A percentile compares a stretch with the other conserved stretches of the same genome.
Evolutionary conservation across 176 grass and related monocot species (phyloP).

Genomic region (Cenchrus fungigraminus): DNA sequence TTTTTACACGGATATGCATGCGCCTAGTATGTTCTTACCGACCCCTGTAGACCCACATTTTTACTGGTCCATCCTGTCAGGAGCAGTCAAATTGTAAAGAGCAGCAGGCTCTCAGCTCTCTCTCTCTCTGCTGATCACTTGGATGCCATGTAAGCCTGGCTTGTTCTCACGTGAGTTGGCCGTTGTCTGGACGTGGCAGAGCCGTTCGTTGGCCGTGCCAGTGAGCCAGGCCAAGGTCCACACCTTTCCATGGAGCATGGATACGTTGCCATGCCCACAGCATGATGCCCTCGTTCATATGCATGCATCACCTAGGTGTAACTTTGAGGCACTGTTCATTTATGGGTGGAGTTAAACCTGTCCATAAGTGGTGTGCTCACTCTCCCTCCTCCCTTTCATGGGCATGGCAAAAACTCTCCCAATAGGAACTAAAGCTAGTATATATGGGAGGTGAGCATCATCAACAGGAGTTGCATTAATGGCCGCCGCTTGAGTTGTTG

Average conservation of each 20-base stretch:
- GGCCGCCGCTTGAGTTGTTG: constrained; percentile 4
- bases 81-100: neutral
- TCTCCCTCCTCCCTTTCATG: constrained; percentile 46
- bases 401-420: constrained; percentile 44
- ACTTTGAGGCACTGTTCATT: constrained; percentile 52
- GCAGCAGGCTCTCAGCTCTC: neutral
- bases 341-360: constrained; percentile 38
- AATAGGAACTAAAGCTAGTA: constrained; percentile 26
- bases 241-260: constrained; percentile 42
- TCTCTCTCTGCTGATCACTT: constrained; percentile 42
- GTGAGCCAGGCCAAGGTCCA: constrained; percentile 41
- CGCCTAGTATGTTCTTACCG: constrained; percentile 22
- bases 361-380: constrained; percentile 21
- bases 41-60: constrained; percentile 26
- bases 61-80: constrained; percentile 35
- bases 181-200: constrained; percentile 43
- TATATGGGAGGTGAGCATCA: constrained; percentile 3
- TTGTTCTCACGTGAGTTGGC: constrained; percentile 59
- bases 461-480: constrained; percentile 59
- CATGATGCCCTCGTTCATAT: constrained; percentile 12
- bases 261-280: constrained; percentile 30
- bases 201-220: constrained; percentile 40
- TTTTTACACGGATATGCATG: constrained; percentile 30
- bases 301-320: constrained; percentile 33
- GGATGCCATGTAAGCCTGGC: constrained; percentile 46